Base-by-base conservation (phyloP, 805 yeast species). In the Yarrowia alimentaria region DNA sequence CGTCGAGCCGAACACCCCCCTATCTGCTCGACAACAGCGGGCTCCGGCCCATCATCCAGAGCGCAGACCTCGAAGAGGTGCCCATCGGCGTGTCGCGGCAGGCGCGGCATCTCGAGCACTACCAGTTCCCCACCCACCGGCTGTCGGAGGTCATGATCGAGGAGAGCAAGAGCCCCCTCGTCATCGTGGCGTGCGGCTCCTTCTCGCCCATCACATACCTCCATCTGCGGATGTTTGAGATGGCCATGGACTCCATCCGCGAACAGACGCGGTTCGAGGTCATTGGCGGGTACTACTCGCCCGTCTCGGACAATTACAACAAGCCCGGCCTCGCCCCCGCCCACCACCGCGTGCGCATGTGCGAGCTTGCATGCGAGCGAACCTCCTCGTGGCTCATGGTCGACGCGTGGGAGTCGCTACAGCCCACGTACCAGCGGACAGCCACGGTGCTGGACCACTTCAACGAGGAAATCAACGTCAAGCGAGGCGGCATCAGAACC, bases 351-450 rank as follows among this genome's bases (percentile, higher is more conserved):
- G 99, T 93, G 9, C 75, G 98, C 49, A 93, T 93, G 99, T 89
- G 99, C 68, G 99, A 93, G 65, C 74, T 93, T 62, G 98, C 97
- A 0, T 90, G 99, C 67, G 99, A 93, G 64, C 76, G 99, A 61
- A 93, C 99, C 0, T 81, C 93, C 4, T 81, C 91, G 20, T 93
- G 99, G 99, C 74, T 93, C 30, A 93, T 93, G 99, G 99, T 93
- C 21, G 99, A 93, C 66, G 97, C 98, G 1, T 93, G 99, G 99
- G 99, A 93, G 69, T 83, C 94, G 3, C 72, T 93, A 54, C 99
- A 93, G 67, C 85, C 86, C 1, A 76, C 80, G 37, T 93, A 93
- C 66, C 88, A 95, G 20, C 77, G 99, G 58, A 93, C 99, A 0
- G 97, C 98, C 1, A 77, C 88, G 51, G 99, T 93, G 5, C 74